phyloP scores from a whole-genome alignment of 225 moss, liverwort and hornwort genomes.

The Neckera pumila region DNA sequence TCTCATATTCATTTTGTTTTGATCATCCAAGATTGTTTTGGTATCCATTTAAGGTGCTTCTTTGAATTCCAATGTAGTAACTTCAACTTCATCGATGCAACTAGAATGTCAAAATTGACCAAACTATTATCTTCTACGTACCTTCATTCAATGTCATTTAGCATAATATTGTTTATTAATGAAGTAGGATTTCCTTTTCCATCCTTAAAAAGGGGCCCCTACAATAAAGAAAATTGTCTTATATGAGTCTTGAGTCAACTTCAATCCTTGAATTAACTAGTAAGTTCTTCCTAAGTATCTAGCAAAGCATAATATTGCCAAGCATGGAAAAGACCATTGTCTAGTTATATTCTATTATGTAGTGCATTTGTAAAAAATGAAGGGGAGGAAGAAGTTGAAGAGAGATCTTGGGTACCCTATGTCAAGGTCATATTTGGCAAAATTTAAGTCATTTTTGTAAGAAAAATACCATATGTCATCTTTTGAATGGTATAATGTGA shows the following conservation, averaged over 20 bases:
- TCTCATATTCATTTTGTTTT: background rate
- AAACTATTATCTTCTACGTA: too few species aligned
- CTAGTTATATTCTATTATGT: background rate
- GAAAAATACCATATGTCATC: too few species aligned
- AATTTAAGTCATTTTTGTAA: too few species aligned
- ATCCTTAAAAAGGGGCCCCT: rapidly evolving
- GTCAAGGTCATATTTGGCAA: too few species aligned
- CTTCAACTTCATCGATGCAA: background rate
- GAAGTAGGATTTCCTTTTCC: background rate
- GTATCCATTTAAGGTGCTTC: background rate
- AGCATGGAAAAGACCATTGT: rapidly evolving
- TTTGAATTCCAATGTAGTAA: background rate
- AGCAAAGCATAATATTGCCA: rapidly evolving
- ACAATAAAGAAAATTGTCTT: background rate
- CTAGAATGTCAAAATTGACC: background rate
- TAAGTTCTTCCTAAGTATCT: background rate
- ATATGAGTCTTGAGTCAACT: rapidly evolving
- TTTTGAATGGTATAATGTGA: too few species aligned
- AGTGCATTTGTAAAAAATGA: too few species aligned
- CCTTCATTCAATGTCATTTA: background rate
- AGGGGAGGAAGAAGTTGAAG: background rate
- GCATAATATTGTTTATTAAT: background rate
- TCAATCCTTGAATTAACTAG: background rate
- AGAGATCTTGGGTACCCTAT: too few species aligned
- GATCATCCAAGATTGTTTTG: background rate